Conservation (phyloP, 805 yeast species). For the Myxozyma melibiosi region DNA sequence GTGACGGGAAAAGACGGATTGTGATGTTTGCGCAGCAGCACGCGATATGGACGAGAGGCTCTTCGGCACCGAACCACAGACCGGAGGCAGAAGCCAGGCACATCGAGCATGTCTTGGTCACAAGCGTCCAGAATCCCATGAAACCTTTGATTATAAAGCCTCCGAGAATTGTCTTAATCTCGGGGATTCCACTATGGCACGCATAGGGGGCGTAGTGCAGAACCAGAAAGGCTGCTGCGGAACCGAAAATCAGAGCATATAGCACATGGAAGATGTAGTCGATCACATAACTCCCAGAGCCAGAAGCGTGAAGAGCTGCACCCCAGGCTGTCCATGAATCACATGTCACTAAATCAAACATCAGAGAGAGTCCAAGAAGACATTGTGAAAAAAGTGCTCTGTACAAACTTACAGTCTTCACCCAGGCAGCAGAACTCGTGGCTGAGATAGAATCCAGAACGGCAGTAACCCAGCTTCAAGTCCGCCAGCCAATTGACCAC, state of each 20-base stretch:
- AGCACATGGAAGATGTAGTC: constrained; percentile 46
- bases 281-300: constrained; percentile 40
- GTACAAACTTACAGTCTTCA: constrained; percentile 47
- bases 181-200: constrained; percentile 69
- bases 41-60: constrained; percentile 81
- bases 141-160: constrained; percentile 63
- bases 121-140: constrained; percentile 54
- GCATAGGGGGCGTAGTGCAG: constrained; percentile 45
- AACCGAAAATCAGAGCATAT: constrained; percentile 47
- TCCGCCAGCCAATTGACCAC: constrained; percentile 80
- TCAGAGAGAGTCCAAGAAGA: constrained; percentile 52
- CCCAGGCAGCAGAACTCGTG: constrained; percentile 77
- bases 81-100: constrained; percentile 73
- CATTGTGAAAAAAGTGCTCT: constrained; percentile 53
- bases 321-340: constrained; percentile 44
- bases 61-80: constrained; percentile 82
- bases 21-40: constrained; percentile 56
- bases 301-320: constrained; percentile 36
- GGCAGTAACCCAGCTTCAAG: constrained; percentile 74
- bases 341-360: constrained; percentile 48
- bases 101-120: constrained; percentile 60
- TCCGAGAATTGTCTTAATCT: constrained; percentile 65
- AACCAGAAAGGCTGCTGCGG: constrained; percentile 45
- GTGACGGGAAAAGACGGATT: constrained; percentile 41
- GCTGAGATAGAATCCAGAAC: constrained; percentile 61